These are phyloP conservation scores for Aspergillus hancockii DNA, from an alignment of 495 filamentous ascomycete species.

Conservation along the genomic window DNA sequence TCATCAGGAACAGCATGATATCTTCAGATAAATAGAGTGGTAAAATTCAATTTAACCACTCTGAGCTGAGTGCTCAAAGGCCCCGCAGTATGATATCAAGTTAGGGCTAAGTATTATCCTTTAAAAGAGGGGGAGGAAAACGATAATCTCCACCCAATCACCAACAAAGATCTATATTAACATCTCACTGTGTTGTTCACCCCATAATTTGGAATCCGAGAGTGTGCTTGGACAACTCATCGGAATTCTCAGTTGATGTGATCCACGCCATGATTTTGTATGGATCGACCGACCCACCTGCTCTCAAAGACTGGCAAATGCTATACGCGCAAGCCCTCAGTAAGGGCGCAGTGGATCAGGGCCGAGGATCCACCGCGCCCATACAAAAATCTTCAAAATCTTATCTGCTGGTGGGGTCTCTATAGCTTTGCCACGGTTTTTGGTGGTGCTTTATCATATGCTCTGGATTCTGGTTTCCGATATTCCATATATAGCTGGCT, in stretches of 20 bases:
- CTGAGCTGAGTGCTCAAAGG: neutral
- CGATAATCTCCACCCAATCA: neutral
- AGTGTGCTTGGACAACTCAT: neutral
- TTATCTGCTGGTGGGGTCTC: neutral
- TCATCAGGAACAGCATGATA: neutral
- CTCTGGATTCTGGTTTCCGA: slow-evolving; percentile 3
- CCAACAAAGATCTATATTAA: neutral
- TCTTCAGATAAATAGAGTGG: neutral
- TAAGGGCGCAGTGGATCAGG: neutral
- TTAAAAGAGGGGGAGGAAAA: too few relatives aligned
- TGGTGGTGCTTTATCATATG: neutral
- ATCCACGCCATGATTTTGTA: neutral
- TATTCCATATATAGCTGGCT: neutral
- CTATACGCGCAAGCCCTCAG: neutral
- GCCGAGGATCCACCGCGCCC: neutral
- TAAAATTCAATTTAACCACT: neutral
- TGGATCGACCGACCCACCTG: neutral
- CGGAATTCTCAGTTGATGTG: neutral
- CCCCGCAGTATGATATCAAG: neutral
- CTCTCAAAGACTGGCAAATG: neutral
- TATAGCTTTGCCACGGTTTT: neutral
- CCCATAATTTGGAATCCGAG: neutral
- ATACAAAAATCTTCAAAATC: slow-evolving; percentile 2
- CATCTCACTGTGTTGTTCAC: neutral
- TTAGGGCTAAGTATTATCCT: neutral